Base-by-base conservation (phyloP, 306 rosid species). In the Cucurbita pepo region DNA sequence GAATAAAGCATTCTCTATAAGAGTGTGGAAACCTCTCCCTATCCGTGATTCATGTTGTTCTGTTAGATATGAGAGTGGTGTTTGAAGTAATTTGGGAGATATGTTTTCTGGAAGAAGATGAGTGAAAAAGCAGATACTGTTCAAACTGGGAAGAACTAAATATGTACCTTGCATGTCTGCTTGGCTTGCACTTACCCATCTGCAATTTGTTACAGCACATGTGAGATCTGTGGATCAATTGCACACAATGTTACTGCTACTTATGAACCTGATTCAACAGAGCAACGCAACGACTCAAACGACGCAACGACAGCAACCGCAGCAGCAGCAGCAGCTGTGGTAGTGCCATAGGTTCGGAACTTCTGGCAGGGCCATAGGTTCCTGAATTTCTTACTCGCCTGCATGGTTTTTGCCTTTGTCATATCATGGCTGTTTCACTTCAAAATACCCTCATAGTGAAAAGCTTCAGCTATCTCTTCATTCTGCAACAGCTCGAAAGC, bases 341-440 rank as follows among this genome's bases (percentile, higher is more conserved):
- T 82, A 5, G 83, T 81, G 60, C 79, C 85, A 8, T 64, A 86
- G 75, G 80, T 67, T 76, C 82, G 81, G 54, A 83, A 60, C 79
- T 92, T 89, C 85, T 92, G 97, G 97, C 92, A 90, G 77, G 96
- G 97, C 14, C 96, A 88, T 69, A 86, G 92, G 44, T 92, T 92
- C 84, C 79, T 89, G 59, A 92, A 92, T 73, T 86, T 92, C 76
- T 81, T 89, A 65, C 90, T 89, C 45, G 97, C 97, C 4, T 87
- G 90, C 78, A 89, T 92, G 95, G 96, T 92, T 4, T 92, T 92
- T 69, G 96, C 97, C 48, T 92, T 92, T 61, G 90, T 89, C 71
- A 92, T 89, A 74, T 92, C 97, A 5, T 92, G 97, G 97, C 91
- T 92, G 73, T 92, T 88, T 74, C 96, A 92, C 85, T 92, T 92